These are phyloP conservation scores for Suillus cothurnatus DNA, from an alignment of 768 basidiomycete genomes.

Conservation along the genomic window DNA sequence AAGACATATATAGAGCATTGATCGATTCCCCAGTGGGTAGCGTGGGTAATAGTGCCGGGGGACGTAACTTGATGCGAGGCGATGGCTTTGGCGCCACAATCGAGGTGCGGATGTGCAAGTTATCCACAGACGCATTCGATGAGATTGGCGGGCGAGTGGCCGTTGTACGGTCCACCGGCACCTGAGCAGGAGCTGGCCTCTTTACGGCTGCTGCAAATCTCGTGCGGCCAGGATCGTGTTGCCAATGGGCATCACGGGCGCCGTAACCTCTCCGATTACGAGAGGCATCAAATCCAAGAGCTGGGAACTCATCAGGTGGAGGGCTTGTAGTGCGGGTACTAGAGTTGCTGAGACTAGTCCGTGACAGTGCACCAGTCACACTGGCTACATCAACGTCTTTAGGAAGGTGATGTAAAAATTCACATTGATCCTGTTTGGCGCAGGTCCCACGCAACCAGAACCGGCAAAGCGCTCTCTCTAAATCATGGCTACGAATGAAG, in stretches of 20 bases:
- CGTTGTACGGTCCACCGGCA: constrained; percentile 39
- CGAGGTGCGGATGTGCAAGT: constrained; percentile 63
- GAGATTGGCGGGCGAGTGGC: constrained; percentile 60
- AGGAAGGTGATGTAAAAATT: constrained; percentile 92
- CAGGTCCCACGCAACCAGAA: constrained; percentile 99
- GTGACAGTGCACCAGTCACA: constrained; percentile 66
- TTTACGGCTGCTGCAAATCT: constrained; percentile 92
- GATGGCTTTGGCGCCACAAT: constrained; percentile 82
- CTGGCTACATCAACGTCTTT: constrained; percentile 80
- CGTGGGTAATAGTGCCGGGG: constrained; percentile 85
- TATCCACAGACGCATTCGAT: constrained; percentile 50
- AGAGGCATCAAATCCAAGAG: constrained; percentile 51
- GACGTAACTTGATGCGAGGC: constrained; percentile 80
- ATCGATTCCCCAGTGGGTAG: constrained; percentile 82
- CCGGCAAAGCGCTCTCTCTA: constrained; percentile 91
- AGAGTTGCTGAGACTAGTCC: constrained; percentile 54
- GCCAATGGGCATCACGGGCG: constrained; percentile 39
- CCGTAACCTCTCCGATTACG: constrained; percentile 45
- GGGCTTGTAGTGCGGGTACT: constrained; percentile 37
- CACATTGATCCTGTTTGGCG: constrained; percentile 94
- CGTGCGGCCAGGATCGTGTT: constrained; percentile 84
- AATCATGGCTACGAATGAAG: constrained; percentile 70
- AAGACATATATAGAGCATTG: constrained; percentile 84
- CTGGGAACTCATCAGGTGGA: constrained; percentile 69
- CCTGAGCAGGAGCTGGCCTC: constrained; percentile 45